A percentile compares a stretch with the other conserved stretches of the same genome.
Evolutionary conservation across 305 asterid species (phyloP).

Genomic region (Fraxinus baroniana): DNA sequence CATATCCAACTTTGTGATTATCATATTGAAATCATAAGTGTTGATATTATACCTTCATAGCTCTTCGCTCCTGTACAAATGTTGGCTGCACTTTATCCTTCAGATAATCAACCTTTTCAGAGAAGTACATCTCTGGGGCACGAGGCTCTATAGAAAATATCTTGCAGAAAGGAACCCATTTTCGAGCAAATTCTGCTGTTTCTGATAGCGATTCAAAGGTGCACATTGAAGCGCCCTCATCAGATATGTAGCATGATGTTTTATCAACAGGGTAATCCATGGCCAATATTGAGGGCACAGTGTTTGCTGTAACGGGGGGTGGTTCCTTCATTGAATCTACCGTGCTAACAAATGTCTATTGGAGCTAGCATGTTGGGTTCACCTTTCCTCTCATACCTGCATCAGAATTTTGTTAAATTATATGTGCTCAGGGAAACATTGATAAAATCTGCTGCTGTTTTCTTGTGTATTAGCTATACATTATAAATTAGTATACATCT

Average conservation of each 20-base stretch:
- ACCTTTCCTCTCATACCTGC: conserved; percentile 91
- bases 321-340: conserved; percentile 98
- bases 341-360: conserved; percentile 87
- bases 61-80: conserved; percentile 93
- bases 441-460: neutral
- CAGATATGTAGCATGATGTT: conserved; percentile 89
- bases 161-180: conserved; percentile 98
- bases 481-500: neutral
- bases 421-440: neutral
- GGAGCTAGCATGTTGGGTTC: conserved; percentile 91
- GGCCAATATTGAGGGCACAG: conserved; percentile 85
- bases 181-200: conserved; percentile 91
- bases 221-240: conserved; percentile 98
- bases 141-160: conserved; percentile 90
- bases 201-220: conserved; percentile 93
- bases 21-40: conserved; percentile 12
- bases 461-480: neutral
- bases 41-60: conserved; percentile 73
- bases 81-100: conserved; percentile 97
- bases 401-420: conserved; percentile 22
- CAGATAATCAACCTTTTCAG: conserved; percentile 82
- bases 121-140: conserved; percentile 96
- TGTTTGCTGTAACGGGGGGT: conserved; percentile 90
- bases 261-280: conserved; percentile 97
- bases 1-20: neutral